Evolutionary conservation across 345 rosid species (phyloP).

Genomic region (Rubroshorea leprosula): DNA sequence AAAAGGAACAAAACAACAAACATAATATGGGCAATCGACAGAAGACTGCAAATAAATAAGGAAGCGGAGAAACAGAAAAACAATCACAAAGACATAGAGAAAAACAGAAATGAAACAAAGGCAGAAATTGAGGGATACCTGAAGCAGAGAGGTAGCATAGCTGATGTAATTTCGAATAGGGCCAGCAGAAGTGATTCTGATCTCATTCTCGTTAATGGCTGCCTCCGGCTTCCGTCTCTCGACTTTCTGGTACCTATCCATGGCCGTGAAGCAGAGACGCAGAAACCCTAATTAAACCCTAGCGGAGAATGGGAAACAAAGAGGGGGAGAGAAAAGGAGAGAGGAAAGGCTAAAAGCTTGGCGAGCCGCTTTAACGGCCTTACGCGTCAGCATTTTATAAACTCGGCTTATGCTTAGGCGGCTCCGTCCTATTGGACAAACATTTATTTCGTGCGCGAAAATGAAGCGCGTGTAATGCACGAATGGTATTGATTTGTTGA

Average conservation of each 20-base stretch:
- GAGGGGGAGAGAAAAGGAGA: constrained; percentile 6
- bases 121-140: constrained; percentile 34
- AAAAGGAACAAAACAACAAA: too few relatives aligned
- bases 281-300: constrained; percentile 49
- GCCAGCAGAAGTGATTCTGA: constrained; percentile 86
- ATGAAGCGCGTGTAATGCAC: background rate
- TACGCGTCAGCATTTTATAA: background rate
- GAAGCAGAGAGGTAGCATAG: constrained; percentile 79
- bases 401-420: constrained; percentile 1
- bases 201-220: constrained; percentile 86
- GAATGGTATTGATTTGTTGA: background rate
- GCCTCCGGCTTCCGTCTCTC: constrained; percentile 61
- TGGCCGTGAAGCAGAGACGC: constrained; percentile 21
- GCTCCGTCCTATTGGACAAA: too few relatives aligned
- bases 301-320: constrained; percentile 22
- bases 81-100: background rate
- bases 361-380: background rate
- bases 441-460: background rate
- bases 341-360: constrained; percentile 8
- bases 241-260: constrained; percentile 88
- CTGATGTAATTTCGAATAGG: constrained; percentile 80
- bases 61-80: background rate
- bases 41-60: background rate
- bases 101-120: too few relatives aligned
- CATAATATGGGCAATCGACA: background rate